phyloP scores from a whole-genome alignment of 2,329 filamentous ascomycete species.

The Colletotrichum chlorophyti region DNA sequence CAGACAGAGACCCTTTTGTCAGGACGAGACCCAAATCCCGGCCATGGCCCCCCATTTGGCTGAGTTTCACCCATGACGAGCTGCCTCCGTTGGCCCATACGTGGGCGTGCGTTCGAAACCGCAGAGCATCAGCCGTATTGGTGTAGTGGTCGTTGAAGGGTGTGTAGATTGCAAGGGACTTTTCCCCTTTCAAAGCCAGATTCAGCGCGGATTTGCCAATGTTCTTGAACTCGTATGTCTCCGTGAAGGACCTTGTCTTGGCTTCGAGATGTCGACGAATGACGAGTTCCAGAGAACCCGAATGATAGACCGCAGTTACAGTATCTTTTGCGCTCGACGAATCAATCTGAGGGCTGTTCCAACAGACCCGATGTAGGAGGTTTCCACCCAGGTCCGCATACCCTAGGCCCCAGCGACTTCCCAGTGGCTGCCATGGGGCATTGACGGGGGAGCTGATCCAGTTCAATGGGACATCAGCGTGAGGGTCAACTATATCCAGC shows the following conservation, averaged over 20 bases:
- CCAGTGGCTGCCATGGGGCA: conserved; percentile 25
- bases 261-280: conserved; percentile 9
- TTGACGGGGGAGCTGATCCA: conserved; percentile 25
- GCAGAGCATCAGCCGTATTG: conserved; percentile 18
- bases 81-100: conserved; percentile 20
- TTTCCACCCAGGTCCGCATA: conserved; percentile 16
- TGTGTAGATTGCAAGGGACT: conserved; percentile 22
- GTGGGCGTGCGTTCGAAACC: conserved; percentile 16
- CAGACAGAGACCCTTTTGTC: conserved; percentile 11
- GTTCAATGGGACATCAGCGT: conserved; percentile 6
- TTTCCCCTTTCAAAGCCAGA: conserved; percentile 3
- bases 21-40: conserved; percentile 23
- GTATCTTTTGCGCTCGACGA: neutral
- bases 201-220: neutral
- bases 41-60: conserved; percentile 24
- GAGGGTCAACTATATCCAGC: conserved; percentile 14
- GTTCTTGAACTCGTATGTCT: conserved; percentile 22
- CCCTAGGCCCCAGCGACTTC: conserved; percentile 25
- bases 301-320: neutral
- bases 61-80: conserved; percentile 24
- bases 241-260: conserved; percentile 4
- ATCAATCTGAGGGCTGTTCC: conserved; percentile 18
- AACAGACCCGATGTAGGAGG: conserved; percentile 15
- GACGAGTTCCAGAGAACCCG: conserved; percentile 9
- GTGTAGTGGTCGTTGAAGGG: conserved; percentile 29